Evolutionary conservation across 2,329 filamentous ascomycete genomes (phyloP), one percentile per base, ranked within the genome.

Genomic region (Hyphodiscus sp.): DNA sequence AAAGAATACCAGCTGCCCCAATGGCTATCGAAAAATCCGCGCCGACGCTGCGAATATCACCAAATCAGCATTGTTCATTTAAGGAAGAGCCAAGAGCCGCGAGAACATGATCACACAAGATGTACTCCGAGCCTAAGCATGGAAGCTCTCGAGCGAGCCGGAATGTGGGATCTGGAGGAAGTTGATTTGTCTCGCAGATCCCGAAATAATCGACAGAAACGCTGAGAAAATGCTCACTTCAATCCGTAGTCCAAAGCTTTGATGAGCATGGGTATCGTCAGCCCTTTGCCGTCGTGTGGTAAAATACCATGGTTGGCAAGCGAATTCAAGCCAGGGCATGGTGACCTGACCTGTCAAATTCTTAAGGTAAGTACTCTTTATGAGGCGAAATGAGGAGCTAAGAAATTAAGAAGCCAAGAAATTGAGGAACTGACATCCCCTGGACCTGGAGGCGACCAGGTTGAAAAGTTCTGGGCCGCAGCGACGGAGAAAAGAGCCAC

Each of bases 311-410:
- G 33, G 16, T 38, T 38, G 33, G 66, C 65, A 7, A 65, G 58
- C 5, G 55, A 48, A 47, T 68, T 68, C 26, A 68, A 59, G 8
- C 63, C 63, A 8, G 66, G 63, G 45, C 64, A 68, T 4, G 64
- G 66, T 13, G 60, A 63, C 8, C 23, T 26, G 23, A 26, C 23
- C 23, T 26, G 23, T 26, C 23, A 26, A 26, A 4, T 26, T 8
- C 23, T 26, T 26, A 26, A 26, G 8, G 23, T 26, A 26, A 26
- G 23, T 8, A 26, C 8, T 4, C 23, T 26, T 26, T 3, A 26
- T 26, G 23, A 26, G 23, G 23, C 23, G 8, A 8, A 26, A 26
- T 26, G 3, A 8, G 8, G 23, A 26, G 8, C 3, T 26, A 26
- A n/a, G n/a, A n/a, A n/a, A n/a, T n/a, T n/a, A n/a, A 26, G 23